Conservation (phyloP, 352 stramenopile species). For the Discostella stelligera region DNA sequence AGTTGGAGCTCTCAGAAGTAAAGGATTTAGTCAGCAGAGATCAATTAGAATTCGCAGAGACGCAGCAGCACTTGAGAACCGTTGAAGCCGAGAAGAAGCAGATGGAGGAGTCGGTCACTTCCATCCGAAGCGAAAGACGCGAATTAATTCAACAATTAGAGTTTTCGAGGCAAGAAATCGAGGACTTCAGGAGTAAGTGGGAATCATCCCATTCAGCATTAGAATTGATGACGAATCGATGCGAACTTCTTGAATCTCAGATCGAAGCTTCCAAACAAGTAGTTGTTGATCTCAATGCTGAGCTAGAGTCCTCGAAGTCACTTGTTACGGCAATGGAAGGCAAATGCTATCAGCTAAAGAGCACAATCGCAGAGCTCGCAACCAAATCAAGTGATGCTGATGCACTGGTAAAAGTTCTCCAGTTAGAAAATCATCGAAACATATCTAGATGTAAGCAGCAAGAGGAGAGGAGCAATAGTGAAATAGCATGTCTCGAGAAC, state of each 20-base stretch:
- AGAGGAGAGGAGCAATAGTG: slow-evolving; percentile 7
- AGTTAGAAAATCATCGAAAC: slow-evolving; percentile 14
- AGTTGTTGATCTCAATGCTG: slow-evolving; percentile 8
- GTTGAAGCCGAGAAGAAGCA: slow-evolving; percentile 15
- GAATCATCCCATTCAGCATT: slow-evolving; percentile 7
- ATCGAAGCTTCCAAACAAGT: slow-evolving; percentile 5
- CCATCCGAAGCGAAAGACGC: slow-evolving; percentile 6
- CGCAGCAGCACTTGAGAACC: neutral
- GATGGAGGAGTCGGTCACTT: neutral
- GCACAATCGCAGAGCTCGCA: slow-evolving; percentile 1
- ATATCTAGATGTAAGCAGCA: slow-evolving; percentile 16
- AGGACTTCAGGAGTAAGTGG: slow-evolving; percentile 13
- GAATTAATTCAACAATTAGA: slow-evolving; percentile 8
- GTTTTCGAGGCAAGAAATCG: slow-evolving; percentile 17
- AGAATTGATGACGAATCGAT: slow-evolving; percentile 15
- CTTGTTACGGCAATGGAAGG: neutral
- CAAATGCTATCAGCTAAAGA: slow-evolving; percentile 7
- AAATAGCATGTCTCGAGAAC: slow-evolving; percentile 16
- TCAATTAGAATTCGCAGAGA: neutral
- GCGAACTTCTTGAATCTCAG: slow-evolving; percentile 1
- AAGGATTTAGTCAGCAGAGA: neutral
- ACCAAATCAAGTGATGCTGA: slow-evolving; percentile 7
- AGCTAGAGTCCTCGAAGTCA: slow-evolving; percentile 8
- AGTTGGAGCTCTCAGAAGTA: neutral
- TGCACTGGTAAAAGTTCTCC: neutral